Evolutionary conservation across 495 filamentous ascomycete species (phyloP), one percentile per base, ranked within the genome.

Genomic region (Melanomma pulvis-pyrius): DNA sequence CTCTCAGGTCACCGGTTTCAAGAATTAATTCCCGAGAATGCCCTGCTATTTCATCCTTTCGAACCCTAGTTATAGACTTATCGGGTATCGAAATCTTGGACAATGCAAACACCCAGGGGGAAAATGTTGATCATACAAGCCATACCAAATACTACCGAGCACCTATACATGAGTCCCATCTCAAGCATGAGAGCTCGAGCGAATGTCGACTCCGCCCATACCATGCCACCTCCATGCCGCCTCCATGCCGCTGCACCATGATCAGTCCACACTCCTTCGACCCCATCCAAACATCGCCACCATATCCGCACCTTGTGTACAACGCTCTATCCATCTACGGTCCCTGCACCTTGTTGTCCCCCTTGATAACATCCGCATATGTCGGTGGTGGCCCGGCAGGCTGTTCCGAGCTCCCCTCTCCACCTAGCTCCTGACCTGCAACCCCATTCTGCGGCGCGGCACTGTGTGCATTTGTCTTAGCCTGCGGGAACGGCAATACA

Each of bases 291-390:
- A n/a, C n/a, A n/a, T n/a, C n/a, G n/a, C 39, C 39, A 3, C 39
- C 9, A 6, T 44, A 3, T 44, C n/a, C 39, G 39, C 17, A 44
- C 39, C 39, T 15, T 17, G 2, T 44, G 2, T 3, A 6, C n/a
- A 17, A 44, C 17, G 8, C 36, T 22, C 21, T 12, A 32, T 17
- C 57, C 19, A 12, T 50, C 25, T 51, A 70, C 28, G 67, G 68
- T 52, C 61, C 84, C 83, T 96, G 93, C 41, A 96, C 79, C 82
- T 97, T 97, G 74, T 96, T 74, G 74, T 96, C 93, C 13, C 92
- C 92, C 74, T 85, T 87, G 36, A 96, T 88, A 36, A 91, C 92
- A 79, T 94, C 90, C 47, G 88, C 87, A 79, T 96, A 96, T 24
- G 88, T 91, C 32, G 92, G 92, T 50, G 91, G 91, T 22, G 82